Evolutionary conservation across 2,329 filamentous ascomycete genomes (phyloP), one percentile per base, ranked within the genome.

Genomic region (Hymenoscyphus fraxineus): DNA sequence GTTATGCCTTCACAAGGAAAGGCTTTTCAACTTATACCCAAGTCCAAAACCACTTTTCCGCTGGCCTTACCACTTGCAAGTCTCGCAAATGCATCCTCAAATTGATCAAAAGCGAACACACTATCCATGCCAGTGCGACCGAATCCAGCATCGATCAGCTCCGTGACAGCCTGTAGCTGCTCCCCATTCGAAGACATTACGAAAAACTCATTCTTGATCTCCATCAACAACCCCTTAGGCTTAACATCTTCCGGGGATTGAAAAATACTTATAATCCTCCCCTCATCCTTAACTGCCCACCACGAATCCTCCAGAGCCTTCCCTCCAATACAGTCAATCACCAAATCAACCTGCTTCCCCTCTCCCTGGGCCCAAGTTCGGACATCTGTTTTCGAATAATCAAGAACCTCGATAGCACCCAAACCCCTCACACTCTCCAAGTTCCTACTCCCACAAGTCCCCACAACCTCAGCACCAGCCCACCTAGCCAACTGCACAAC

Each of bases 311-410:
- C 70, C 9, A 81, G 69, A 2, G 77, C 74, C 63, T 73, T 69
- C 9, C 77, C 69, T 4, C 80, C 80, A 60, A 78, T 71, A 59
- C 75, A 78, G 70, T 82, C 80, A 62, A 82, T 64, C 13, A 81
- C 76, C 5, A 82, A 61, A 69, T 82, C 80, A 31, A 80, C 77
- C 44, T 68, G 65, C 62, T 75, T 74, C 5, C 67, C 78, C 15
- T 27, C 22, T n/a, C 22, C 6, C 9, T 51, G 12, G 4, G 59
- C 40, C 59, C 59, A 60, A 6, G 6, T 2, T 9, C 10, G 13
- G 12, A 51, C 5, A 9, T 31, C 15, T n/a, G 16, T 32, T 2
- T 16, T 32, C 3, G 15, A 31, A 40, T 60, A 60, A 38, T 60
- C 41, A 3, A 60, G 22, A 16, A 54, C 59, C 35, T 60, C 59